Evolutionary conservation across 805 yeast species (phyloP), one percentile per base, ranked within the genome.

Genomic region (Komagataella kurtzmanii): DNA sequence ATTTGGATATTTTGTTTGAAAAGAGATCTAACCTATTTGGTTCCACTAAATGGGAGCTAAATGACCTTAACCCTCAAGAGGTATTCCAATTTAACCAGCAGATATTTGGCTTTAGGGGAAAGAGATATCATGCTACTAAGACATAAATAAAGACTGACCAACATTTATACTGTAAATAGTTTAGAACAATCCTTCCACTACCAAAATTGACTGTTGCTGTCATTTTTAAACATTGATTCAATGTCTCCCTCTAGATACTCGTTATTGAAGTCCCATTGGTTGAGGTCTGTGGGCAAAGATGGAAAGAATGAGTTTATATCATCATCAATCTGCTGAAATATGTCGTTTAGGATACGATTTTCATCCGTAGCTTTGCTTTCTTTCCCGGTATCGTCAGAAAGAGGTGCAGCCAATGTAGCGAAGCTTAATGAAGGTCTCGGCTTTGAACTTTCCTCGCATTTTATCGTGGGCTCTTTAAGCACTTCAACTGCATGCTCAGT

Each of bases 11-110:
- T 43, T 70, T 93, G 57, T 77, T 89, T 77, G 83, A 85, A 54
- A 85, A 81, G 43, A 74, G 81, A 6, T 75, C 75, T 50, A 93
- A 93, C 65, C 62, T 76, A 36, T 93, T 85, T 66, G 85, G 87
- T 47, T 83, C 95, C 36, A 85, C 96, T 18, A 90, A 90, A 69
- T 87, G 97, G 86, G 98, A 93, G 65, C 76, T 93, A 61, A 93
- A 90, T 60, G 98, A 91, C 65, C 69, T 80, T 55, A 81, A 88
- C 65, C 98, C 98, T 19, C 91, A 90, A 36, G 97, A 91, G 64
- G 87, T 88, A 14, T 91, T 85, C 73, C 96, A 87, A 71, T 85
- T 87, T 64, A 93, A 93, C 72, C 89, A 87, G 73, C 81, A 82
- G 63, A 69, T 93, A 52, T 90, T 88, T 67, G 99, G 91, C 8